These are phyloP conservation scores for Haplosporangium sp. DNA, from an alignment of 371 early-diverging fungal genomes.

Conservation along the genomic window DNA sequence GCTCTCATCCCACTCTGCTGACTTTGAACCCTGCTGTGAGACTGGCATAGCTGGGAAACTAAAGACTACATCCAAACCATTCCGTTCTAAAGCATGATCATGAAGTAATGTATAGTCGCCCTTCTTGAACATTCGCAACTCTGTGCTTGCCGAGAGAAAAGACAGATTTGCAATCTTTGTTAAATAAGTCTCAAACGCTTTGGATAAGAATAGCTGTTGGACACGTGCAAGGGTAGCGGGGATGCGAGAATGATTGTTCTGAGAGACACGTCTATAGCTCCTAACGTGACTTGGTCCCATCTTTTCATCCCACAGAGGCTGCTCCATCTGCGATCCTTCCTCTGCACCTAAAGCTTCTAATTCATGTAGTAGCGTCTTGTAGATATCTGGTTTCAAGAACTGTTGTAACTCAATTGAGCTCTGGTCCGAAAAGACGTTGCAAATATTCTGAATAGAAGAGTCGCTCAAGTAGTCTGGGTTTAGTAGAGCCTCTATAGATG, in stretches of 20 bases:
- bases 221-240: constrained; percentile 26
- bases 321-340: constrained; percentile 24
- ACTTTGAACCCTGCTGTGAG: background rate
- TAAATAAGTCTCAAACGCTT: constrained; percentile 57
- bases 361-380: constrained; percentile 35
- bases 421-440: constrained; percentile 60
- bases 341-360: constrained; percentile 25
- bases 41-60: constrained; percentile 43
- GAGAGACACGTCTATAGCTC: constrained; percentile 41
- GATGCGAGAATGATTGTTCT: constrained; percentile 17
- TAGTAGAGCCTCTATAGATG: constrained; percentile 46
- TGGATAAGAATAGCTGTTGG: constrained; percentile 58
- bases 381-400: constrained; percentile 61
- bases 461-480: constrained; percentile 59
- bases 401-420: constrained; percentile 63
- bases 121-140: constrained; percentile 61
- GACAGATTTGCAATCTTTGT: constrained; percentile 53
- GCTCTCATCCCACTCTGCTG: constrained; percentile 58
- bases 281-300: constrained; percentile 61
- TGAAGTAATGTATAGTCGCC: constrained; percentile 71
- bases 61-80: constrained; percentile 66
- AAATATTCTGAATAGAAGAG: constrained; percentile 44
- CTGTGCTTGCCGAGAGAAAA: constrained; percentile 35
- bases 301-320: constrained; percentile 26
- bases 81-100: constrained; percentile 65